These are phyloP conservation scores for Fusarium musae DNA, from an alignment of 2,329 filamentous ascomycete genomes.

Conservation along the genomic window DNA sequence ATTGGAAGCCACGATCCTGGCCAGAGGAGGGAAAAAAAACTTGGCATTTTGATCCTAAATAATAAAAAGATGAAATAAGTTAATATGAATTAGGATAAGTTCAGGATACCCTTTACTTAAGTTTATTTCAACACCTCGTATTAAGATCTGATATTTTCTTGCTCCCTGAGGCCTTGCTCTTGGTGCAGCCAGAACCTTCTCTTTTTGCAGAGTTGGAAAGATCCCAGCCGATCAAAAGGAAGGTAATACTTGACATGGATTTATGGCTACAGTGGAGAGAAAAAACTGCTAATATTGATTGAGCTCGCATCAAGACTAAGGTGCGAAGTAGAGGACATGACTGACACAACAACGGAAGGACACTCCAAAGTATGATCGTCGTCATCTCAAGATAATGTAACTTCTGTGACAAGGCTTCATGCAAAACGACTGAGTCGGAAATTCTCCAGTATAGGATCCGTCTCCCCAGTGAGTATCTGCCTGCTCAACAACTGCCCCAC, in stretches of 20 bases:
- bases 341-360: background rate
- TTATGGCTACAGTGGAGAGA: no score
- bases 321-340: background rate
- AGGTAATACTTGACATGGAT: background rate
- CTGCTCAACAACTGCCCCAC: constrained; percentile 17
- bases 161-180: no score
- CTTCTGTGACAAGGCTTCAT: background rate
- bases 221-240: background rate
- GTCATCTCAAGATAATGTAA: background rate
- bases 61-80: background rate
- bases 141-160: background rate
- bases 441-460: background rate
- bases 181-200: no score
- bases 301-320: background rate
- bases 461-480: background rate
- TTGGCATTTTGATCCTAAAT: background rate
- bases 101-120: no score
- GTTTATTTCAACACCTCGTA: no score
- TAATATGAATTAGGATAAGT: no score
- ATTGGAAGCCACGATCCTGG: background rate
- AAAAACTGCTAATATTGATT: background rate
- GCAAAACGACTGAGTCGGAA: background rate
- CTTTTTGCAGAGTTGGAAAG: background rate
- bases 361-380: background rate
- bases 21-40: background rate